Conservation (phyloP, 768 basidiomycete genomes). For the Hortiboletus flavorubellus region DNA sequence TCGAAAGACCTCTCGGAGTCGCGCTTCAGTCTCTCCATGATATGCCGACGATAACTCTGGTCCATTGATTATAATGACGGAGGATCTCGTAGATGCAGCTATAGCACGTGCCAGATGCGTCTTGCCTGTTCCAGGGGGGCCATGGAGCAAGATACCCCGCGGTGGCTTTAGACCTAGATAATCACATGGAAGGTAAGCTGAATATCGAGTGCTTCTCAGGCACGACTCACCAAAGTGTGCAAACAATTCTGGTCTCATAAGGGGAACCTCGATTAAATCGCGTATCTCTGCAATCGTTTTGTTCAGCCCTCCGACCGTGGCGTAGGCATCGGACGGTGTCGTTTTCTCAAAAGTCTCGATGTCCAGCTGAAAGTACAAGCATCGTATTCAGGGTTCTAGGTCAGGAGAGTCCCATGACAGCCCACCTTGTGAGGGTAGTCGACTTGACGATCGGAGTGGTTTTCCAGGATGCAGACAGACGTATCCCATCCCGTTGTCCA, state of each 20-base stretch:
- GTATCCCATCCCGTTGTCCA: conserved; percentile 75
- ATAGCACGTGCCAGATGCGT: conserved; percentile 95
- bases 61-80: conserved; percentile 92
- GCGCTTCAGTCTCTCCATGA: conserved; percentile 95
- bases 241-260: conserved; percentile 80
- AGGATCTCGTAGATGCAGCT: conserved; percentile 79
- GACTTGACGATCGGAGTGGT: conserved; percentile 23
- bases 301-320: conserved; percentile 81
- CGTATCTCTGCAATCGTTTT: conserved; percentile 85
- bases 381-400: conserved; percentile 3
- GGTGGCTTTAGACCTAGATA: conserved; percentile 85
- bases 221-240: conserved; percentile 58
- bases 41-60: conserved; percentile 94
- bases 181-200: conserved; percentile 3
- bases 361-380: conserved; percentile 36
- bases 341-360: conserved; percentile 46
- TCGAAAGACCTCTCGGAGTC: conserved; percentile 83
- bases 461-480: conserved; percentile 42
- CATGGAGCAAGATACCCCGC: conserved; percentile 91
- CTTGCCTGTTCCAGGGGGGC: conserved; percentile 97
- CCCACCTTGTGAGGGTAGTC: conserved; percentile 34
- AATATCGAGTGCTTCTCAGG: conserved; percentile 13
- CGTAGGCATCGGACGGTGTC: conserved; percentile 58
- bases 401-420: conserved; percentile 10
- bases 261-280: conserved; percentile 81